Base-by-base conservation (phyloP, 495 filamentous ascomycete genomes). In the Neurospora hispaniola region DNA sequence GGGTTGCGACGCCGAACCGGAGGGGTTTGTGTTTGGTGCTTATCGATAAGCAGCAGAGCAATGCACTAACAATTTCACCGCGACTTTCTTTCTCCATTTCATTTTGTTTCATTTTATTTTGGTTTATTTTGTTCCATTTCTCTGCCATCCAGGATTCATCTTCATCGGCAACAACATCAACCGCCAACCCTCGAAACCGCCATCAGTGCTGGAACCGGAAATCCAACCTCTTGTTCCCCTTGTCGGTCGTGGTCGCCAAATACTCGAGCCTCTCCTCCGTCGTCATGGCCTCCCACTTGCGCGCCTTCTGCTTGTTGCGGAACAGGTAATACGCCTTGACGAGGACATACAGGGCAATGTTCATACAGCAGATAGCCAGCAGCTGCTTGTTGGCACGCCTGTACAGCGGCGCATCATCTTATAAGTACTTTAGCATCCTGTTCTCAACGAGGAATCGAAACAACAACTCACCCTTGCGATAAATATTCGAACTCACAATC, bases 181-280 rank as follows among this genome's bases (percentile, higher is more conserved):
- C 43, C 3, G 9, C 16, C 44, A 4, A 48, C 5, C 43, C 42
- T 16, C 11, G 1, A 31, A 6, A 62, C 54, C 12, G 4, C 46
- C 23, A 16, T 76, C 73, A 85, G 69, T 84, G 80, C 48, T 79
- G 73, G 74, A 88, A 88, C 41, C 85, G 77, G 72, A 89, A 89
- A 74, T 89, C 86, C 70, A 88, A 86, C 80, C 92, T 86, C 80
- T 94, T 95, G 77, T 93, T 94, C 7, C 92, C 92, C 75, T 88
- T 83, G 76, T 93, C 88, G 1, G 77, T 87, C 16, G 91, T 92
- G 5, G 88, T 90, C 3, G 82, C 84, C 4, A 94, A 80, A 78
- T 94, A 95, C 31, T 82, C 77, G 42, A 88, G 77, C 74, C 86
- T 84, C 79, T 94, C 86, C 23, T 87, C 88, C 31, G 82, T 83